These are phyloP conservation scores for Metarhizium guizhouense DNA, from an alignment of 2,329 filamentous ascomycete species.

Conservation along the genomic window DNA sequence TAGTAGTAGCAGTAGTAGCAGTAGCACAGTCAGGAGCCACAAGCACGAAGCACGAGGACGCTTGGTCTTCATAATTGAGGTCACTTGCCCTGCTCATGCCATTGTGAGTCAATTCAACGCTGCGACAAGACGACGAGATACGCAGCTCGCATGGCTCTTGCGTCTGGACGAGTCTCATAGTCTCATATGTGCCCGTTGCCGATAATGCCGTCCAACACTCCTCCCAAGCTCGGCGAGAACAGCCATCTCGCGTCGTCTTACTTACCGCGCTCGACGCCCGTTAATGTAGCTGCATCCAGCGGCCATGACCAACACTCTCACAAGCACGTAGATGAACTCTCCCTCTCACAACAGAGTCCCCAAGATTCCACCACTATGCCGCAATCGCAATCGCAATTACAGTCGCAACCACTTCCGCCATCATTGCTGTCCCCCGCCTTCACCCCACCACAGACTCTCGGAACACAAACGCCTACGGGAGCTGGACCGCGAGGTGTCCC, in stretches of 20 bases:
- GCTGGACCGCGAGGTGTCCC: conserved; percentile 42
- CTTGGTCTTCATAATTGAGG: no score
- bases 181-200: not conserved
- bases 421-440: conserved; percentile 83
- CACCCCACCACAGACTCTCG: conserved; percentile 60
- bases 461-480: conserved; percentile 41
- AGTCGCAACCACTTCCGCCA: conserved; percentile 34
- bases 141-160: not conserved
- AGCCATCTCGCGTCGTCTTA: conserved; percentile 37
- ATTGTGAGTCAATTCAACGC: not conserved
- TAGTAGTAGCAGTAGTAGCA: no score
- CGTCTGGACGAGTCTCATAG: not conserved
- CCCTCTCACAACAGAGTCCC: conserved; percentile 22
- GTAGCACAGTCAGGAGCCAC: no score
- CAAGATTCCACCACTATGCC: conserved; percentile 9
- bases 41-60: no score
- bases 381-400: not conserved
- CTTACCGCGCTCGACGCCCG: conserved; percentile 28
- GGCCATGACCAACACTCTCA: conserved; percentile 10
- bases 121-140: not conserved
- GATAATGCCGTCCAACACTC: conserved; percentile 4
- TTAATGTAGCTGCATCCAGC: conserved; percentile 13
- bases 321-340: conserved; percentile 25
- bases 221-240: conserved; percentile 14
- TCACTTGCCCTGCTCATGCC: no score